A percentile compares a stretch with the other conserved stretches of the same genome.
These are phyloP conservation scores for Cynara cardunculus DNA, from an alignment of 129 eudicot genomes.

Conservation along the genomic window DNA sequence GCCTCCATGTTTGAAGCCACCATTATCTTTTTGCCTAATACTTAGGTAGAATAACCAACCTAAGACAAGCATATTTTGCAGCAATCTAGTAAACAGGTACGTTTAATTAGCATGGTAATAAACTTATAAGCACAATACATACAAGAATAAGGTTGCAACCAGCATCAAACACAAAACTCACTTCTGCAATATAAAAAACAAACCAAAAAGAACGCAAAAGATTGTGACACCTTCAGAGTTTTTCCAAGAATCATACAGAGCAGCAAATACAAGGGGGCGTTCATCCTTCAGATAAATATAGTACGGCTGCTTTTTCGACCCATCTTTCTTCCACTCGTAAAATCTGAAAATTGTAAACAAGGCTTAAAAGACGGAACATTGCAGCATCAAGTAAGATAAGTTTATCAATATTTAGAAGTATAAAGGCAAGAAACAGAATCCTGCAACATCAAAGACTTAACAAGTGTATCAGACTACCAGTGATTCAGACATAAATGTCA, in stretches of 20 bases:
- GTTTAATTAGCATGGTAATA: neutral
- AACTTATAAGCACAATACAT: neutral
- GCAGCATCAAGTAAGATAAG: neutral
- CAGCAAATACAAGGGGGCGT: constrained; percentile 91
- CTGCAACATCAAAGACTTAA: neutral
- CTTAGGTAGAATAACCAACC: neutral
- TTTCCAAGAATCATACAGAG: constrained; percentile 92
- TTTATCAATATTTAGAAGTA: neutral
- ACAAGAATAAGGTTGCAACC: neutral
- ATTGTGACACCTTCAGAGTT: constrained; percentile 70
- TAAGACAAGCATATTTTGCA: neutral
- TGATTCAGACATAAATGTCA: neutral
- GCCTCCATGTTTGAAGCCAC: neutral
- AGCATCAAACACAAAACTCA: constrained; percentile 12
- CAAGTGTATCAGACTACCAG: neutral
- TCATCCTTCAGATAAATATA: constrained; percentile 84
- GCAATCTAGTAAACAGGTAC: neutral
- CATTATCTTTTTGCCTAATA: neutral
- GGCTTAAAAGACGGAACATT: neutral
- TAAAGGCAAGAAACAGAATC: neutral
- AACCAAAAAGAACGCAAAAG: neutral
- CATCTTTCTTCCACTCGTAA: constrained; percentile 97
- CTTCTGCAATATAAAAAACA: neutral
- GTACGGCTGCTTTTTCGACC: constrained; percentile 86
- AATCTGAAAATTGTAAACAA: constrained; percentile 48